Evolutionary conservation across 2,329 filamentous ascomycete genomes (phyloP).

Genomic region (Lachnellula willkommii): DNA sequence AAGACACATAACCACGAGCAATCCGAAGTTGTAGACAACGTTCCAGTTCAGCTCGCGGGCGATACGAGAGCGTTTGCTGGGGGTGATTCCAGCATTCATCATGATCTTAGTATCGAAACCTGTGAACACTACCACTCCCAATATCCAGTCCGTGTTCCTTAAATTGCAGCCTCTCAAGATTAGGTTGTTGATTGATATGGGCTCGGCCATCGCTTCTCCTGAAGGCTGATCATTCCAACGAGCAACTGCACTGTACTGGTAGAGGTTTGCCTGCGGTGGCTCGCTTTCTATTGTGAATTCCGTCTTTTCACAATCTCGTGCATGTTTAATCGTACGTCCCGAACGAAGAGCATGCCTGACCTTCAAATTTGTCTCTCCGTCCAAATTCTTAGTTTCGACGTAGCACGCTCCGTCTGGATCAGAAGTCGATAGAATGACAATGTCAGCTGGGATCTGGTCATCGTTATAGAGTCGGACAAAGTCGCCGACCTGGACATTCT

Average conservation of each 20-base stretch:
- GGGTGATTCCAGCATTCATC: conserved; percentile 95
- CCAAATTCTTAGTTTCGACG: conserved; percentile 95
- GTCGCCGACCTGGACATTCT: conserved; percentile 89
- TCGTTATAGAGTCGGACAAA: conserved; percentile 96
- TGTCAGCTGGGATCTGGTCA: conserved; percentile 88
- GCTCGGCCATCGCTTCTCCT: conserved; percentile 77
- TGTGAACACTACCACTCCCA: conserved; percentile 90
- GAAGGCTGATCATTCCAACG: conserved; percentile 73
- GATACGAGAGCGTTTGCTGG: conserved; percentile 86
- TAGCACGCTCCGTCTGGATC: conserved; percentile 94
- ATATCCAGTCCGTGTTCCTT: conserved; percentile 91
- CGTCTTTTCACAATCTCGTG: conserved; percentile 83
- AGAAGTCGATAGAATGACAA: conserved; percentile 88
- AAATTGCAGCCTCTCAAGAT: conserved; percentile 89
- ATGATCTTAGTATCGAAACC: conserved; percentile 98
- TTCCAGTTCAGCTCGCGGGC: conserved; percentile 95
- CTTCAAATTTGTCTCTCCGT: conserved; percentile 96
- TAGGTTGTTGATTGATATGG: conserved; percentile 91
- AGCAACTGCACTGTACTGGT: conserved; percentile 87
- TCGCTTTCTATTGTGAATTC: conserved; percentile 90
- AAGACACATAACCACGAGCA: conserved; percentile 86
- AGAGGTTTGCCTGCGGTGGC: conserved; percentile 84
- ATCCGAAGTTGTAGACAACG: conserved; percentile 91
- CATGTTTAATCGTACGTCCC: conserved; percentile 76
- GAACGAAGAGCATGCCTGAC: conserved; percentile 87